phyloP scores from a whole-genome alignment of 2,329 filamentous ascomycete genomes.

The Pseudomassariella vexata region DNA sequence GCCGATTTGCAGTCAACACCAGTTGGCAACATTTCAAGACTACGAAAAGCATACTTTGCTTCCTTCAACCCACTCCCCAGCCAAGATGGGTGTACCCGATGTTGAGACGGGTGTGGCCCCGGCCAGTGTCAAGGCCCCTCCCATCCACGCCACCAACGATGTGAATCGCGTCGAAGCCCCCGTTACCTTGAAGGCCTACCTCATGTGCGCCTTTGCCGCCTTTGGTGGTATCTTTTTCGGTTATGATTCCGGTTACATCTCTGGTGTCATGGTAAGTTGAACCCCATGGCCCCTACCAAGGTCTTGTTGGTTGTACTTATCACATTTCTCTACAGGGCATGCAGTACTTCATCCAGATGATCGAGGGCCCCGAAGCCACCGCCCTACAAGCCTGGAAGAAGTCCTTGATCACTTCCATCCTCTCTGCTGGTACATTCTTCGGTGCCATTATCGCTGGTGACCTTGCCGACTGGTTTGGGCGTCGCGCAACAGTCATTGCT shows the following conservation, averaged over 20 bases:
- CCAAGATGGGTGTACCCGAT: slow-evolving; percentile 23
- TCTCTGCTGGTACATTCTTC: slow-evolving; percentile 74
- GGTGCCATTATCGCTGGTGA: slow-evolving; percentile 74
- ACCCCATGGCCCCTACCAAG: slow-evolving; percentile 5
- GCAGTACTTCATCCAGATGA: slow-evolving; percentile 25
- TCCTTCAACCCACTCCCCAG: not conserved
- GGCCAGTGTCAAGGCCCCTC: too few relatives aligned
- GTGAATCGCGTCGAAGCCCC: slow-evolving; percentile 60
- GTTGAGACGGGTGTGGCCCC: slow-evolving; percentile 26
- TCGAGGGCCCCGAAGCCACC: slow-evolving; percentile 25
- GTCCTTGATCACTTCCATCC: slow-evolving; percentile 65
- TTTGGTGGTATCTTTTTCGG: slow-evolving; percentile 74
- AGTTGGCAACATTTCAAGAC: too few relatives aligned
- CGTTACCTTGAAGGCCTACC: slow-evolving; percentile 62
- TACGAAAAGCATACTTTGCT: too few relatives aligned
- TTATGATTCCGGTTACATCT: slow-evolving; percentile 62
- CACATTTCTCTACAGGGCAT: too few relatives aligned
- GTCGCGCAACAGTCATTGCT: slow-evolving; percentile 64
- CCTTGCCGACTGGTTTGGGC: slow-evolving; percentile 68
- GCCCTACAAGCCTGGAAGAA: slow-evolving; percentile 35
- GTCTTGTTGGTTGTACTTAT: too few relatives aligned
- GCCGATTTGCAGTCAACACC: too few relatives aligned
- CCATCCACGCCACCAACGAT: slow-evolving; percentile 36
- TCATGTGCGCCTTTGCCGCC: slow-evolving; percentile 65
- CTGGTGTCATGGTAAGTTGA: slow-evolving; percentile 26